phyloP scores from a whole-genome alignment of 495 filamentous ascomycete genomes.

The Penicillium simplicissimum region DNA sequence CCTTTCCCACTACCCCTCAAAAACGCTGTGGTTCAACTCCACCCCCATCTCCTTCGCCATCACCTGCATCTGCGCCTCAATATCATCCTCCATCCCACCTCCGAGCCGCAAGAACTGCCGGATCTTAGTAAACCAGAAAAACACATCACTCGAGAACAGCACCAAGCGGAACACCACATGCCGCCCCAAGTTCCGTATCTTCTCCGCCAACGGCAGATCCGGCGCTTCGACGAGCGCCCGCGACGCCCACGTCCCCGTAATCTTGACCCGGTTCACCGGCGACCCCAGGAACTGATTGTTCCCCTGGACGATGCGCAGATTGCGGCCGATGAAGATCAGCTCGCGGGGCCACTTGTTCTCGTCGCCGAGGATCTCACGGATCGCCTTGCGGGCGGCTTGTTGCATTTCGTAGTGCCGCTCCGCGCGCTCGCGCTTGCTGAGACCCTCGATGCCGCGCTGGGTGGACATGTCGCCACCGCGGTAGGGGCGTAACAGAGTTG shows the following conservation, averaged over 20 bases:
- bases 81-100: slow-evolving; percentile 88
- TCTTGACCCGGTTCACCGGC: slow-evolving; percentile 92
- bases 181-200: slow-evolving; percentile 57
- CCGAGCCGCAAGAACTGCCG: slow-evolving; percentile 73
- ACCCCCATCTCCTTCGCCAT: slow-evolving; percentile 92
- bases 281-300: slow-evolving; percentile 86
- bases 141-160: slow-evolving; percentile 73
- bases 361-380: slow-evolving; percentile 82
- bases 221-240: slow-evolving; percentile 70
- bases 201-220: slow-evolving; percentile 56
- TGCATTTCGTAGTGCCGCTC: slow-evolving; percentile 81
- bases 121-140: slow-evolving; percentile 78
- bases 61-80: slow-evolving; percentile 79
- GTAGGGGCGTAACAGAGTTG: slow-evolving; percentile 88
- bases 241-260: slow-evolving; percentile 88
- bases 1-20: slow-evolving; percentile 69
- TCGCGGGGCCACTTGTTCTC: slow-evolving; percentile 92
- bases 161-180: slow-evolving; percentile 82
- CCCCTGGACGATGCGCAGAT: slow-evolving; percentile 87
- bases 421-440: slow-evolving; percentile 52
- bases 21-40: slow-evolving; percentile 82
- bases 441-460: slow-evolving; percentile 59
- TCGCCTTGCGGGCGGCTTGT: slow-evolving; percentile 75
- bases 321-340: slow-evolving; percentile 92
- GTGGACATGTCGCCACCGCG: slow-evolving; percentile 74